Percentiles rank a stretch among this genome's conserved stretches.
These are phyloP conservation scores for Dendrobium huoshanense DNA, from an alignment of 106 monocot genomes.

Conservation along the genomic window DNA sequence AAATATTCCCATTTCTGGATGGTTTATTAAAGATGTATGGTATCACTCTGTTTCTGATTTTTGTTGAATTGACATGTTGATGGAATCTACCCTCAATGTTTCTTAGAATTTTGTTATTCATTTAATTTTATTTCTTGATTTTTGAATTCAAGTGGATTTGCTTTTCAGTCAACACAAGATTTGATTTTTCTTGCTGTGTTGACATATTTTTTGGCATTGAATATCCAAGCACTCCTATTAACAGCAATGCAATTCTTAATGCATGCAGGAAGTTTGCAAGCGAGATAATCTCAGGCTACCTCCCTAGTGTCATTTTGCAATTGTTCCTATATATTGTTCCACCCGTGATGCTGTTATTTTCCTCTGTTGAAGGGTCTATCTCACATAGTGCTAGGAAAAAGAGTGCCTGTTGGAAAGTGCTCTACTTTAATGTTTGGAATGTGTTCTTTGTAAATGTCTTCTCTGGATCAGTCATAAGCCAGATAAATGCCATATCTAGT, in stretches of 20 bases:
- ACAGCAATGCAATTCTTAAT: neutral
- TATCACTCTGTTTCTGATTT: neutral
- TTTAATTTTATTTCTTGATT: neutral
- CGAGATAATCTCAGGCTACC: conserved; percentile 84
- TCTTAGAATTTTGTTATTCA: no score
- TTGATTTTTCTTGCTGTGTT: neutral
- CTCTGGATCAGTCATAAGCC: conserved; percentile 79
- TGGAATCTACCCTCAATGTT: neutral
- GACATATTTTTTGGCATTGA: neutral
- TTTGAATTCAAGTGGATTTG: neutral
- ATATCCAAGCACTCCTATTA: neutral
- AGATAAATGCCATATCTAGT: conserved; percentile 63
- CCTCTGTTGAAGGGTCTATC: conserved; percentile 72
- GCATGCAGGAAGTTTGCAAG: conserved; percentile 50
- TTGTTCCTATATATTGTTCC: conserved; percentile 69
- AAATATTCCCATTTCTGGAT: conserved; percentile 65
- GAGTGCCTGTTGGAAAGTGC: conserved; percentile 79
- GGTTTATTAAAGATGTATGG: conserved; percentile 77
- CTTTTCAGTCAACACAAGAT: neutral
- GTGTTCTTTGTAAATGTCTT: conserved; percentile 93
- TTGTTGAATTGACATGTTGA: neutral
- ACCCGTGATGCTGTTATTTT: conserved; percentile 85
- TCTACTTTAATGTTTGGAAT: conserved; percentile 94
- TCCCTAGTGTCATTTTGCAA: conserved; percentile 80
- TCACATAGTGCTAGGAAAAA: conserved; percentile 80